Base-by-base conservation (phyloP, 495 filamentous ascomycete species). In the Penicillium cataractarum region DNA sequence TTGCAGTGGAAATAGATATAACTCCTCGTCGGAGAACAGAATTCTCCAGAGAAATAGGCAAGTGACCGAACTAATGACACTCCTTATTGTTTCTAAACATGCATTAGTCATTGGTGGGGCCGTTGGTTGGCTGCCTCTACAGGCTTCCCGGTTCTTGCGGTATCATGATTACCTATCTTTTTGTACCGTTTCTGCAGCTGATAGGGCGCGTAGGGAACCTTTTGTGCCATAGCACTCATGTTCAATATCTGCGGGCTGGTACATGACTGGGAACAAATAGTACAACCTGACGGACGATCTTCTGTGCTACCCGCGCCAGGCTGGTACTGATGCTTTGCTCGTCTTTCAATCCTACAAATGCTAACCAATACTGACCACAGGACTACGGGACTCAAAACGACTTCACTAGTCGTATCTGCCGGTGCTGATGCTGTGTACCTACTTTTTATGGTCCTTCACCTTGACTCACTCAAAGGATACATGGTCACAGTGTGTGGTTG, bases 201-300 rank as follows among this genome's bases (percentile, higher is more conserved):
- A 51, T 8, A n/a, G 48, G 15, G 6, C 6, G 6, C 17, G 22
- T 4, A 75, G 29, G 90, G 88, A 51, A 90, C 91, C 0, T 86
- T 96, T 56, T 91, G 90, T 1, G 90, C 90, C 8, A 89, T 93
- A 48, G 92, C 90, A 35, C 84, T 77, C 81, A 86, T 89, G 37
- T 91, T 94, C 82, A 89, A 84, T 71, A 87, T 96, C 49, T 90
- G 89, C 70, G 85, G 90, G 31, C 76, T 94, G 48, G 87, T 86
- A 5, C 74, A 84, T 62, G 82, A 85, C 39, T 96, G 91, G 91
- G 79, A 88, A 49, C 84, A 87, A 55, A 46, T 12, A 8, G 3
- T 44, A n/a, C n/a, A n/a, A n/a, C n/a, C n/a, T n/a, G n/a, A n/a
- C n/a, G n/a, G n/a, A n/a, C n/a, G n/a, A n/a, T n/a, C n/a, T n/a